Evolutionary conservation across 2,329 filamentous ascomycete genomes (phyloP).

Genomic region (Botrytis porri): DNA sequence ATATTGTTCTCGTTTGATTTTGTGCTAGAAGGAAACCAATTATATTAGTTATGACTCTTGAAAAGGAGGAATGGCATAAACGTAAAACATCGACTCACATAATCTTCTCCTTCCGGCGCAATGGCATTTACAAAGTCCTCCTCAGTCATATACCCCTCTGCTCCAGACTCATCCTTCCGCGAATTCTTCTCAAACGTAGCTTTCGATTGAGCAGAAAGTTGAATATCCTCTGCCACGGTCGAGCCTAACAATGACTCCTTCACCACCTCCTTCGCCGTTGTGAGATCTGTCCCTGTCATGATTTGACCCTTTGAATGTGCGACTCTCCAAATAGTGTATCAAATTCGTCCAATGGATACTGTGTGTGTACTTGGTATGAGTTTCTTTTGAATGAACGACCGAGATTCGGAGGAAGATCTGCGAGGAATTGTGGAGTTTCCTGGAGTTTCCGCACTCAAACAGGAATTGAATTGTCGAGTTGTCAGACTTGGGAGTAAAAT

Average conservation of each 20-base stretch:
- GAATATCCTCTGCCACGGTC: slow-evolving; percentile 46
- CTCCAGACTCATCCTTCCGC: slow-evolving; percentile 68
- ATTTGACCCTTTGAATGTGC: slow-evolving; percentile 8
- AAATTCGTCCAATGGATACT: slow-evolving; percentile 14
- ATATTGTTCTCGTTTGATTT: slow-evolving; percentile 96
- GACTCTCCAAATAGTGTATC: not conserved
- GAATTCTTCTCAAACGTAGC: slow-evolving; percentile 75
- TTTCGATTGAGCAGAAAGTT: slow-evolving; percentile 72
- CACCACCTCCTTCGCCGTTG: slow-evolving; percentile 54
- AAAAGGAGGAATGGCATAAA: not conserved
- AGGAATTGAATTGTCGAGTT: not conserved
- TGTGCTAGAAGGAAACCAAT: slow-evolving; percentile 62
- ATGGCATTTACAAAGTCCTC: slow-evolving; percentile 91
- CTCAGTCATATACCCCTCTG: slow-evolving; percentile 75
- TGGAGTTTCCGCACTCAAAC: not conserved
- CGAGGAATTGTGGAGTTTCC: slow-evolving; percentile 5
- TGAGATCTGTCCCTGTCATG: slow-evolving; percentile 36
- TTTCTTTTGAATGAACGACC: not conserved
- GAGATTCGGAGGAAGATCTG: slow-evolving; percentile 11
- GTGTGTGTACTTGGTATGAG: slow-evolving; percentile 2
- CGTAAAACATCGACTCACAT: slow-evolving; percentile 59
- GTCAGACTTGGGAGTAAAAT: not conserved
- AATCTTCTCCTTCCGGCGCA: slow-evolving; percentile 83
- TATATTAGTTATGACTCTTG: slow-evolving; percentile 27
- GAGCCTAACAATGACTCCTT: slow-evolving; percentile 76